Evolutionary conservation across 805 yeast species (phyloP).

Genomic region (Saccharomyces paradoxus): DNA sequence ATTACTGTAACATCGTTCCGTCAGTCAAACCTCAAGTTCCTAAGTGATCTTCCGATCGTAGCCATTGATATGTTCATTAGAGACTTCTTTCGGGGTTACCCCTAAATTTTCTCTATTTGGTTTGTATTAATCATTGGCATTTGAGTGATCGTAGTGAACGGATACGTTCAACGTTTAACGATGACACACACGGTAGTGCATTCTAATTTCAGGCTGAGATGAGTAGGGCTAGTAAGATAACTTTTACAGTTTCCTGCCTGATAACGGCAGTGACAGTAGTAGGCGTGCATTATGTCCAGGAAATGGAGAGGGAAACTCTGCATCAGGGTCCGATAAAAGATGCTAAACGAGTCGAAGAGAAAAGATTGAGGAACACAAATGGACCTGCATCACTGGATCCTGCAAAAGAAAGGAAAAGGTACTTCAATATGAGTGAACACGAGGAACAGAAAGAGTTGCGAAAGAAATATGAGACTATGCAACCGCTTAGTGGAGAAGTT

Average conservation of each 20-base stretch:
- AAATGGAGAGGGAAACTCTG: slow-evolving; percentile 58
- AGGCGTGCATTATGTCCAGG: slow-evolving; percentile 65
- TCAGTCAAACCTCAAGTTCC: not conserved
- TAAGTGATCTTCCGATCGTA: not conserved
- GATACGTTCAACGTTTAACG: not conserved
- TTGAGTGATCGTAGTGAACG: not conserved
- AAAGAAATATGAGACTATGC: slow-evolving; percentile 48
- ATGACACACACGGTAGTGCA: not conserved
- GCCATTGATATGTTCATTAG: not conserved
- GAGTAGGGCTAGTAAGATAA: slow-evolving; percentile 76
- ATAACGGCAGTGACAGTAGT: slow-evolving; percentile 52
- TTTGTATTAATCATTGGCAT: not conserved
- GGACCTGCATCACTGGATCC: slow-evolving; percentile 6
- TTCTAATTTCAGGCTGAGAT: slow-evolving; percentile 28
- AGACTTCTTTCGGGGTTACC: not conserved
- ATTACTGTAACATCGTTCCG: not conserved
- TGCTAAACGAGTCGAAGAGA: slow-evolving; percentile 52
- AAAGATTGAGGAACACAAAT: slow-evolving; percentile 26
- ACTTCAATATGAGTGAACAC: slow-evolving; percentile 56
- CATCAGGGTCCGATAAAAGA: slow-evolving; percentile 83
- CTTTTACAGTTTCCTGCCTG: slow-evolving; percentile 51
- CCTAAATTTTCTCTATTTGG: not conserved
- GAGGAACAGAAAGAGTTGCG: slow-evolving; percentile 53
- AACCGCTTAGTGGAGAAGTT: slow-evolving; percentile 54
- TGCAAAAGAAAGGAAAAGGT: slow-evolving; percentile 37